Percentiles rank a stretch among this genome's conserved stretches.
These are phyloP conservation scores for Neotropicomus parvogracilis DNA, from an alignment of 1,284 basidiomycete species.

Conservation along the genomic window DNA sequence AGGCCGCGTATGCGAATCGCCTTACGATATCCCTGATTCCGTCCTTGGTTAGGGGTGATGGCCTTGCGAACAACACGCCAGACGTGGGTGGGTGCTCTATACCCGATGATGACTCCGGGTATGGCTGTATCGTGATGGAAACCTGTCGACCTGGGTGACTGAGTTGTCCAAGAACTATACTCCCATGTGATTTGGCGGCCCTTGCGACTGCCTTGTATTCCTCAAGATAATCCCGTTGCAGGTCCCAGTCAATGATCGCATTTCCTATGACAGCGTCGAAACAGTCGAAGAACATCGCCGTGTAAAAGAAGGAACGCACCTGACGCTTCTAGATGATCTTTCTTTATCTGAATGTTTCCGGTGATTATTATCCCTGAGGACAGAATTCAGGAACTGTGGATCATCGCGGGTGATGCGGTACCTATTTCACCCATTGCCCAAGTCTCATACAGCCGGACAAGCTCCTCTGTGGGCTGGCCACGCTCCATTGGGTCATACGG, in stretches of 20 bases:
- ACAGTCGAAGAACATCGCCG: not conserved
- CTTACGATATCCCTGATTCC: constrained; percentile 31
- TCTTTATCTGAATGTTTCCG: constrained; percentile 34
- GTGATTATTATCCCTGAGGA: constrained; percentile 31
- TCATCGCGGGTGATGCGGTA: constrained; percentile 8
- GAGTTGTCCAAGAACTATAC: constrained; percentile 31
- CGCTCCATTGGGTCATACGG: constrained; percentile 29
- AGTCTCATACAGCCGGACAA: constrained; percentile 33
- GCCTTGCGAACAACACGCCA: constrained; percentile 33
- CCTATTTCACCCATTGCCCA: constrained; percentile 34
- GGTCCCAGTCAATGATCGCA: constrained; percentile 30
- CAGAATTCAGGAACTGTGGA: constrained; percentile 1
- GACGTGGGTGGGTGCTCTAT: constrained; percentile 35
- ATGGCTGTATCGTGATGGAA: constrained; percentile 36
- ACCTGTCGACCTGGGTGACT: constrained; percentile 35
- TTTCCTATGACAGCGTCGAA: constrained; percentile 23
- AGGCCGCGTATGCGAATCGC: constrained; percentile 31
- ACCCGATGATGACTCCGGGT: constrained; percentile 32
- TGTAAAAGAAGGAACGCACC: constrained; percentile 14
- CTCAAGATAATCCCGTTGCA: constrained; percentile 27
- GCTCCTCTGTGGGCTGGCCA: constrained; percentile 34
- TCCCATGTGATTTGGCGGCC: constrained; percentile 31
- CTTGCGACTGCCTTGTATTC: constrained; percentile 23
- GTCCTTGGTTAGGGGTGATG: constrained; percentile 28
- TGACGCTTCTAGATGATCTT: constrained; percentile 33